Evolutionary conservation across 2,329 filamentous ascomycete genomes (phyloP), one percentile per base, ranked within the genome.

Genomic region (Colletotrichum ledebouriae): DNA sequence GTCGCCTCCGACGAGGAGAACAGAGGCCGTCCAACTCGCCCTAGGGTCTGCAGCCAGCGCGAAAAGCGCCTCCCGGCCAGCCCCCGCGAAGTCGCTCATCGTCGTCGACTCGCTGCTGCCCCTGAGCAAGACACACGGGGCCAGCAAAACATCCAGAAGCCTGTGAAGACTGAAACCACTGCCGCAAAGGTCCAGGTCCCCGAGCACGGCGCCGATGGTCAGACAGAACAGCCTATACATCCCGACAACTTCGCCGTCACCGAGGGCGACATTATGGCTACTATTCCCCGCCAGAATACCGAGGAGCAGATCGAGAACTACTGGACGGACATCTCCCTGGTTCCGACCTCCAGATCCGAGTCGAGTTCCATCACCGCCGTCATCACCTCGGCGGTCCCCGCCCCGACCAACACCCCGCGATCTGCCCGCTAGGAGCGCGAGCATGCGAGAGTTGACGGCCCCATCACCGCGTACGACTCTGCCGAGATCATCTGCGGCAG

Each of bases 1-100:
- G 61, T 59, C 17, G 7, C 13, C n/a, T 6, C 22, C 13, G 66
- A 69, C 41, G 66, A 69, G 4, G 66, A 69, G 66, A 42, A n/a
- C 41, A 22, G 56, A 37, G 34, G 41, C 37, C 55, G 49, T 0
- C 50, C 61, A 3, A 17, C 9, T 6, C 20, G n/a, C 4, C 61
- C 55, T 3, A 60, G 17, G 5, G 12, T 41, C 12, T 50, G 47
- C 3, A 6, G 44, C 13, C 58, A 67, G 13, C 52, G 25, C 9
- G 49, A 50, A 11, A 49, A 41, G 33, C 46, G 33, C 2, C 15
- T 67, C 17, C 60, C 65, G 20, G 65, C 65, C 34, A 64, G 61
- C 13, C 46, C 65, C 13, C 39, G 46, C 12, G 65, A 68, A 33
- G 15, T 68, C 6, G 33, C 49, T 6, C 60, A 68, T 9, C 60